These are phyloP conservation scores for Saturnispora galanensis DNA, from an alignment of 805 yeast genomes.

Conservation along the genomic window DNA sequence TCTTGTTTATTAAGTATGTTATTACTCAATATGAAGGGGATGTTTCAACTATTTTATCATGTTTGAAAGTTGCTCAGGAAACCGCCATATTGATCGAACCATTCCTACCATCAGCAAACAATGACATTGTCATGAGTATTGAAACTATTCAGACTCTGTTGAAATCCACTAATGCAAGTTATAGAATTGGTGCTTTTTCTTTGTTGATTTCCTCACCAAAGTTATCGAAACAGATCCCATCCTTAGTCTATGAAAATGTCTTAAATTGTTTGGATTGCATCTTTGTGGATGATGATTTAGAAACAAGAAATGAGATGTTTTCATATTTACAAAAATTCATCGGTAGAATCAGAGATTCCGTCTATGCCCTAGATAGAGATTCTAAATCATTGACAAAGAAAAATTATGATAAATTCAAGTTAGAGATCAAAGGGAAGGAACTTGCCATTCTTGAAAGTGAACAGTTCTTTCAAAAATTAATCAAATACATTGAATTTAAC, in stretches of 20 bases:
- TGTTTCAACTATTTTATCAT: conserved; percentile 37
- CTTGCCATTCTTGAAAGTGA: conserved; percentile 26
- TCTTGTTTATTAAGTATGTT: conserved; percentile 20
- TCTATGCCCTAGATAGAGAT: conserved; percentile 49
- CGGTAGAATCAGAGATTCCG: conserved; percentile 56
- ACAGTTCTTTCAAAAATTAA: conserved; percentile 27
- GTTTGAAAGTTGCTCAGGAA: conserved; percentile 57
- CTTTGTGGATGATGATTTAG: conserved; percentile 58
- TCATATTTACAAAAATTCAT: conserved; percentile 56
- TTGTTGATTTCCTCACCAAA: conserved; percentile 53
- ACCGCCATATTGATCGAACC: conserved; percentile 43
- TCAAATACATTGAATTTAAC: conserved; percentile 17
- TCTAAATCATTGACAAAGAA: conserved; percentile 31
- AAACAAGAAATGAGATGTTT: conserved; percentile 54
- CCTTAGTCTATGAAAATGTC: conserved; percentile 35
- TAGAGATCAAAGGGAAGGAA: conserved; percentile 27
- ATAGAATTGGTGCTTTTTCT: conserved; percentile 48
- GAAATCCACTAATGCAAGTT: conserved; percentile 30
- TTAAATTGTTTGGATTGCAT: conserved; percentile 36
- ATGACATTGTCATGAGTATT: conserved; percentile 10
- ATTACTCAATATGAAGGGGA: conserved; percentile 17
- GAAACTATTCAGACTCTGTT: conserved; percentile 32
- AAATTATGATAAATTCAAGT: conserved; percentile 26
- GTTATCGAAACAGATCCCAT: conserved; percentile 46
- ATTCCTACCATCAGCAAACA: conserved; percentile 27